phyloP scores from a whole-genome alignment of 305 asterid species.

The Salvia sclarea region DNA sequence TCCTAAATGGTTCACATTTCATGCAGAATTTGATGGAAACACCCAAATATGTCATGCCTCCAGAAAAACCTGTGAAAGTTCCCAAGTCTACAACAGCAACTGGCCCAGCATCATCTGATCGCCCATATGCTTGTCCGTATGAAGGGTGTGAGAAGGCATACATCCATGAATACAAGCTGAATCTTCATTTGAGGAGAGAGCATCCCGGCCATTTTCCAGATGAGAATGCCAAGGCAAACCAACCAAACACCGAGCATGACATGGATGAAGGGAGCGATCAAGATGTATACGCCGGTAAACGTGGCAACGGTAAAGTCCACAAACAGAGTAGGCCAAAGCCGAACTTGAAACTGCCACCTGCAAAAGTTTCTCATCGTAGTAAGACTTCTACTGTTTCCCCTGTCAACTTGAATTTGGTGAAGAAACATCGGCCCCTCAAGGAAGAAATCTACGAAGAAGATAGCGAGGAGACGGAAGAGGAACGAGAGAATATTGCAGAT shows the following conservation, averaged over 20 bases:
- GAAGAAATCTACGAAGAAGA: constrained; percentile 75
- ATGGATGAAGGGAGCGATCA: constrained; percentile 91
- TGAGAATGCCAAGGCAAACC: constrained; percentile 60
- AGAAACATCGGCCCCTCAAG: constrained; percentile 62
- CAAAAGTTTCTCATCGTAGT: constrained; percentile 77
- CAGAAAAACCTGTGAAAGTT: constrained; percentile 70
- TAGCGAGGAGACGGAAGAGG: constrained; percentile 98
- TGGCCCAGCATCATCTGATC: constrained; percentile 72
- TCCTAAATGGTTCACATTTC: constrained; percentile 21
- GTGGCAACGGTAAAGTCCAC: constrained; percentile 53
- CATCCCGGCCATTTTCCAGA: constrained; percentile 94
- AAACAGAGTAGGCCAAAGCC: constrained; percentile 79
- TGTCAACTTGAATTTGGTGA: constrained; percentile 48
- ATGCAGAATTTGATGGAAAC: constrained; percentile 53
- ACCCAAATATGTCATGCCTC: constrained; percentile 55
- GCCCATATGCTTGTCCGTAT: constrained; percentile 88
- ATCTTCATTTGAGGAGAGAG: constrained; percentile 87
- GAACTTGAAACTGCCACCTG: constrained; percentile 64
- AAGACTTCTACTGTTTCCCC: constrained; percentile 48
- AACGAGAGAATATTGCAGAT: constrained; percentile 68
- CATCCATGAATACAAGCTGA: constrained; percentile 97
- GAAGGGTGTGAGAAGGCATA: constrained; percentile 96
- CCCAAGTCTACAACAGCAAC: constrained; percentile 55
- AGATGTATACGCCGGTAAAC: constrained; percentile 58
- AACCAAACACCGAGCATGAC: constrained; percentile 50